A percentile compares a stretch with the other conserved stretches of the same genome.
Evolutionary conservation across 495 filamentous ascomycete genomes (phyloP).

Genomic region (Aspergillus bertholletiae): DNA sequence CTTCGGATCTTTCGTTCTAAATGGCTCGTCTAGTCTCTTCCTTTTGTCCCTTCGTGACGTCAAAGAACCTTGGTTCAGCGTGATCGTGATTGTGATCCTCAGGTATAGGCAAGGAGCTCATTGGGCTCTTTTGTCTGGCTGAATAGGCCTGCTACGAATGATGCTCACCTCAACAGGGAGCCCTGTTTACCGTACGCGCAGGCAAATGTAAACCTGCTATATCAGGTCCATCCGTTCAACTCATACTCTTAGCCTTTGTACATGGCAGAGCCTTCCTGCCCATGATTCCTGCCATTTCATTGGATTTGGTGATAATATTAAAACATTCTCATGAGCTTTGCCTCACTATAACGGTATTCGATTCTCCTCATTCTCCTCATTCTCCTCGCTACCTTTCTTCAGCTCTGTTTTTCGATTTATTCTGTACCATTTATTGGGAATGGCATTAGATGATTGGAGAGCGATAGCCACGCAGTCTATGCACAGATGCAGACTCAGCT

Average conservation of each 20-base stretch:
- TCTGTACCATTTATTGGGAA: neutral
- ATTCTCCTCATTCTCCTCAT: neutral
- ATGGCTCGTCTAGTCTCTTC: neutral
- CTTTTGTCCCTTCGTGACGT: slow-evolving; percentile 10
- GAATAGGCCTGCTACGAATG: slow-evolving; percentile 7
- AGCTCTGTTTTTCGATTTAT: neutral
- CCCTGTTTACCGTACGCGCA: slow-evolving; percentile 4
- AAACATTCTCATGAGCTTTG: too few relatives aligned
- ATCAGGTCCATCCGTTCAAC: slow-evolving; percentile 5
- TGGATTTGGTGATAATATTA: neutral
- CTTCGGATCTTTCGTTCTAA: neutral
- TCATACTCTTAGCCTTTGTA: slow-evolving; percentile 12
- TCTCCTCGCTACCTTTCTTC: neutral
- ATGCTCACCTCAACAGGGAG: neutral
- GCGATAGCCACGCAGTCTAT: slow-evolving; percentile 4
- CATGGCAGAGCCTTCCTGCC: slow-evolving; percentile 8
- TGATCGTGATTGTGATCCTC: neutral
- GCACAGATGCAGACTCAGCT: slow-evolving; percentile 8
- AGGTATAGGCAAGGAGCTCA: neutral
- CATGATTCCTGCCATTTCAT: slow-evolving; percentile 1
- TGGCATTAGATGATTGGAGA: slow-evolving; percentile 4
- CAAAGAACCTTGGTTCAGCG: neutral
- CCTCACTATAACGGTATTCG: too few relatives aligned
- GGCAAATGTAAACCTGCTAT: slow-evolving; percentile 5
- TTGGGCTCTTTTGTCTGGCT: neutral